Evolutionary conservation across 352 stramenopile genomes (phyloP).

Genomic region (Phytophthora brassicae): DNA sequence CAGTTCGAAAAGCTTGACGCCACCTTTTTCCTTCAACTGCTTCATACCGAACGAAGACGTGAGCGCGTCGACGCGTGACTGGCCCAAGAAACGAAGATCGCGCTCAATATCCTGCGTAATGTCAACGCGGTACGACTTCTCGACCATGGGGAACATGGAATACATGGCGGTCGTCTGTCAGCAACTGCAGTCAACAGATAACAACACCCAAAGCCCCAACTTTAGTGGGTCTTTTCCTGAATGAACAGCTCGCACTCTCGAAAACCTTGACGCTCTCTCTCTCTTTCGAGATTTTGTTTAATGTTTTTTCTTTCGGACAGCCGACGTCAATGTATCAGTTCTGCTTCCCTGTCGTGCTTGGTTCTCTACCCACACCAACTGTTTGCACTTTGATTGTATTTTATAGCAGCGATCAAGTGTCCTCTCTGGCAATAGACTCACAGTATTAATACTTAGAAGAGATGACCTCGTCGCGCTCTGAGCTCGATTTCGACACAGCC

Average conservation of each 20-base stretch:
- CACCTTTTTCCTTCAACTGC: slow-evolving; percentile 68
- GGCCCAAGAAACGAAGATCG: slow-evolving; percentile 80
- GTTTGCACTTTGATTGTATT: slow-evolving; percentile 23
- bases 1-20: slow-evolving; percentile 78
- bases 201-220: too few species aligned
- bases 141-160: slow-evolving; percentile 85
- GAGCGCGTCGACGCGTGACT: slow-evolving; percentile 80
- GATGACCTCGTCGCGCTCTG: slow-evolving; percentile 19
- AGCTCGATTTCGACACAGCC: too few species aligned
- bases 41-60: slow-evolving; percentile 82
- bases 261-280: slow-evolving; percentile 4
- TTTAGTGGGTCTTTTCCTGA: slow-evolving; percentile 26
- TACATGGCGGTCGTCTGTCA: slow-evolving; percentile 33
- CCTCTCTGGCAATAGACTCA: background rate
- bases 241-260: slow-evolving; percentile 6
- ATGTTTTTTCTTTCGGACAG: slow-evolving; percentile 17
- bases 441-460: too few species aligned
- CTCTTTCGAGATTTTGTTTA: slow-evolving; percentile 14
- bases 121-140: slow-evolving; percentile 79
- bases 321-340: slow-evolving; percentile 18
- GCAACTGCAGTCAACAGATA: too few species aligned
- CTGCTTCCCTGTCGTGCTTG: slow-evolving; percentile 13
- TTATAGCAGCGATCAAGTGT: too few species aligned
- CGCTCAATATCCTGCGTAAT: slow-evolving; percentile 85
- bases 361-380: slow-evolving; percentile 24